These are phyloP conservation scores for Pelargonium fulgidum DNA, from an alignment of 441 rosid genomes.

Conservation along the genomic window DNA sequence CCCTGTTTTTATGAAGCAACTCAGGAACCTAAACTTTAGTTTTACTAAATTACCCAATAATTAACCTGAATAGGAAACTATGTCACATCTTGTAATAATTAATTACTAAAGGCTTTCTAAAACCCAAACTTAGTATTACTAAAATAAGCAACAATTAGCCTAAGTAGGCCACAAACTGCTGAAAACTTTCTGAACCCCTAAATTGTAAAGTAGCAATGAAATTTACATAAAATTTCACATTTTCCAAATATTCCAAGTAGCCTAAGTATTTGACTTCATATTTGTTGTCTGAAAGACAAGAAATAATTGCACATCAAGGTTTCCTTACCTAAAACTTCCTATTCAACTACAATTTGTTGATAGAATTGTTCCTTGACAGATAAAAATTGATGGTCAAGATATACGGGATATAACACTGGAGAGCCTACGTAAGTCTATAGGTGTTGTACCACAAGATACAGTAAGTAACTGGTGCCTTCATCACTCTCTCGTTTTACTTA, in stretches of 20 bases:
- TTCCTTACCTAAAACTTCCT: background rate
- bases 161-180: background rate
- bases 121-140: background rate
- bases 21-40: background rate
- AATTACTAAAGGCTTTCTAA: no score
- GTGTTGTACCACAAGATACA: constrained; percentile 98
- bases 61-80: background rate
- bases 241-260: background rate
- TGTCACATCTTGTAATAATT: no score
- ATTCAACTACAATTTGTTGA: background rate
- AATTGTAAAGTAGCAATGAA: background rate
- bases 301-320: background rate
- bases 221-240: background rate
- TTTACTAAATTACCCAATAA: background rate
- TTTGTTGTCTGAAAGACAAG: background rate
- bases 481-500: background rate
- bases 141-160: background rate
- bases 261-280: background rate
- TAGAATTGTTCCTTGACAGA: constrained; percentile 34
- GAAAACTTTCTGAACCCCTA: background rate
- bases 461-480: constrained; percentile 37
- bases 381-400: constrained; percentile 83
- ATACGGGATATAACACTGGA: constrained; percentile 63
- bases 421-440: constrained; percentile 69
- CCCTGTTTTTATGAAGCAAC: background rate